A percentile compares a stretch with the other conserved stretches of the same genome.
These are phyloP conservation scores for Starmerella kuoi DNA, from an alignment of 805 yeast species.

Conservation along the genomic window DNA sequence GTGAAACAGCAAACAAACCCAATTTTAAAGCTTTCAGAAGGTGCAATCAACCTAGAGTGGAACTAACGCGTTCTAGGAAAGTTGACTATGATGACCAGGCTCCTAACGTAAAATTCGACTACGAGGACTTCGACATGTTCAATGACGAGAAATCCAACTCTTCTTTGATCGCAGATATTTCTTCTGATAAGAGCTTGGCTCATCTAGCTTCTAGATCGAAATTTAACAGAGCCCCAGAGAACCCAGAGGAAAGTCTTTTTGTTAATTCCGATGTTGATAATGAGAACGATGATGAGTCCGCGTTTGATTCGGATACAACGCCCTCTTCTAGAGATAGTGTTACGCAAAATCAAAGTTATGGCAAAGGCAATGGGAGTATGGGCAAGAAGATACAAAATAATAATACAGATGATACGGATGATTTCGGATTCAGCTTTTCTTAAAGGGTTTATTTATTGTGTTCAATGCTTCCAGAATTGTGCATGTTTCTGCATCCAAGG, in stretches of 20 bases:
- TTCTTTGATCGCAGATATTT: background rate
- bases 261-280: conserved; percentile 2
- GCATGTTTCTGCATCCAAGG: conserved; percentile 72
- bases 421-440: conserved; percentile 21
- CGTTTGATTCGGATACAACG: background rate
- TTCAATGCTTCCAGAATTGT: conserved; percentile 39
- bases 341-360: too few relatives aligned
- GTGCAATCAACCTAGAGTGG: background rate
- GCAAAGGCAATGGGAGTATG: too few relatives aligned
- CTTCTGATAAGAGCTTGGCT: background rate
- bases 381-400: background rate
- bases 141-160: background rate
- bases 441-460: conserved; percentile 1
- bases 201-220: background rate
- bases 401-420: conserved; percentile 19
- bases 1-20: conserved; percentile 8
- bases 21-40: conserved; percentile 21
- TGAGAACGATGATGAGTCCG: background rate
- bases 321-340: too few relatives aligned
- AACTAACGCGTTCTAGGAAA: background rate
- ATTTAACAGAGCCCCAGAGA: background rate
- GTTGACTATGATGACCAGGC: background rate
- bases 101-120: background rate
- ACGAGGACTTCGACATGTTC: conserved; percentile 1
- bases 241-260: conserved; percentile 1